Evolutionary conservation across 1,284 basidiomycete species (phyloP), one percentile per base, ranked within the genome.

Genomic region (Ustilago cynodontis): DNA sequence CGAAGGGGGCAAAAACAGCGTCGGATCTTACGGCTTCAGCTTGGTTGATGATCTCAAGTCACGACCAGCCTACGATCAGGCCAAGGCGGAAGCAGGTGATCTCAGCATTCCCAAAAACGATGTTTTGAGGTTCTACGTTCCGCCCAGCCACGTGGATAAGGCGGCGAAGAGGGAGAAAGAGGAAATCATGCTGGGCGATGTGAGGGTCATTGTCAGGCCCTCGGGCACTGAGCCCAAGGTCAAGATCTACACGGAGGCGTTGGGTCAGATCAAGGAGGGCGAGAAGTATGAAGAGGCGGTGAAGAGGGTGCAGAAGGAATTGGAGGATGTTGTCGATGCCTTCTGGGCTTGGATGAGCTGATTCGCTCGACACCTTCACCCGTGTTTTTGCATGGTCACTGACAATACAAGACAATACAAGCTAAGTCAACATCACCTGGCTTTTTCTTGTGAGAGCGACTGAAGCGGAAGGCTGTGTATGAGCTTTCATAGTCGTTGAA

Each of bases 211-310:
- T 31, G 78, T 82, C 22, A 57, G 81, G 16, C 81, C 81, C 0
- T 80, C 78, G 7, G 81, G 81, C 16, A 82, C 81, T 4, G 81
- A 82, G 58, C 77, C 77, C 22, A 81, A 80, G 59, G 79, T 81
- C 43, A 82, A 82, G 71, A 80, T 82, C 55, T 82, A 82, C 68
- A 74, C 69, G 24, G 81, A 82, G 33, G 66, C 69, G 11, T 51
- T 82, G 18, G 80, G 78, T n/a, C 57, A 70, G 56, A 71, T 74
- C 45, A 54, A 37, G 24, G 69, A 71, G 0, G 71, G 68, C 9
- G 80, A 82, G 37, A 45, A 43, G 37, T 82, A 78, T 47, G 14
- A 47, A 2, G 67, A 60, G 9, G 80, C 76, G 4, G 68, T 75
- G 31, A 41, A 69, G n/a, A 53, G 80, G 4, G 72, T 81, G 16